phyloP scores from a whole-genome alignment of 75 land plant species.

The Selaginella moellendorffii region DNA sequence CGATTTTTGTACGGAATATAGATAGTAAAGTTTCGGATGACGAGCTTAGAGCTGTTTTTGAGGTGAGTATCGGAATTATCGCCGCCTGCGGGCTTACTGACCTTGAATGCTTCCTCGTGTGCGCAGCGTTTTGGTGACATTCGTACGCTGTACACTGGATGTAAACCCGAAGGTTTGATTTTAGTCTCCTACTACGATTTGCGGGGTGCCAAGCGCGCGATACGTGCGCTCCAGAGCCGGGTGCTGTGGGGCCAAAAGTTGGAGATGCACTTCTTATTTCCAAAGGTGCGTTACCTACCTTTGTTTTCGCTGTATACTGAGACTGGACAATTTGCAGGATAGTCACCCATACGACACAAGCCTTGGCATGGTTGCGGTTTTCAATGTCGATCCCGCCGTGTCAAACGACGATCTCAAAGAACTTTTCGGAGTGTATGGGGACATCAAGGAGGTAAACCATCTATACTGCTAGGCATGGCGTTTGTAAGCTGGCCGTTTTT shows the following conservation, averaged over 20 bases:
- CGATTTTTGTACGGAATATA: conserved; percentile 85
- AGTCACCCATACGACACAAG: background rate
- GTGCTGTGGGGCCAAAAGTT: background rate
- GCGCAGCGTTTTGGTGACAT: conserved; percentile 1
- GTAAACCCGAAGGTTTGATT: background rate
- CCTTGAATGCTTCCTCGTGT: no score
- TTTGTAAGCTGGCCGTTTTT: no score
- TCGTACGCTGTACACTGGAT: background rate
- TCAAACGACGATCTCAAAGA: background rate
- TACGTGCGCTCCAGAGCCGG: background rate
- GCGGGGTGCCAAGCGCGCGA: background rate
- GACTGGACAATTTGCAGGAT: no score
- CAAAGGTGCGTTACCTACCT: background rate
- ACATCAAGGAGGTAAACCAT: background rate
- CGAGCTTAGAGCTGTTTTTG: conserved; percentile 66
- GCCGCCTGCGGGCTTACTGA: no score
- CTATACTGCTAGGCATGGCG: background rate
- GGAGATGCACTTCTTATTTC: background rate
- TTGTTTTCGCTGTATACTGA: no score
- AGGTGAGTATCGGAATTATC: conserved; percentile 36
- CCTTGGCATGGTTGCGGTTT: background rate
- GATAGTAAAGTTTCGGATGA: conserved; percentile 87
- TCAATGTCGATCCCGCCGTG: background rate
- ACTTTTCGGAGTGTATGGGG: background rate
- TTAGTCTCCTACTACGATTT: background rate